phyloP scores from a whole-genome alignment of 2,329 filamentous ascomycete species.

The Fusarium torulosum region DNA sequence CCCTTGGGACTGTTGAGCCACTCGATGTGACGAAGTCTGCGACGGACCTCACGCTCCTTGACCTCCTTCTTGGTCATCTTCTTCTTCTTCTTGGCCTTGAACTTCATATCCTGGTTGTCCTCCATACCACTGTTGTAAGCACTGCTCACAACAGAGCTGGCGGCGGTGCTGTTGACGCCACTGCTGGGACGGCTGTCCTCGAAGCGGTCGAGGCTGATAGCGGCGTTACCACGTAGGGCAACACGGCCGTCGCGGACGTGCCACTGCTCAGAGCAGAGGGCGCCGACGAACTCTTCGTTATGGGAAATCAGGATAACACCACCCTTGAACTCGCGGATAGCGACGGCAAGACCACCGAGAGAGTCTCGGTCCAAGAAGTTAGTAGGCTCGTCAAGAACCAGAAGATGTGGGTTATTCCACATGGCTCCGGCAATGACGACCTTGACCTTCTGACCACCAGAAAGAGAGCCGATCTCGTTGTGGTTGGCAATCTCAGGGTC shows the following conservation, averaged over 20 bases:
- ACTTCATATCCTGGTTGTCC: slow-evolving; percentile 84
- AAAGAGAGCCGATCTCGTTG: slow-evolving; percentile 96
- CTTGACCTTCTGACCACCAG: slow-evolving; percentile 98
- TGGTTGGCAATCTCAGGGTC: slow-evolving; percentile 99
- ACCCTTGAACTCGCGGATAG: slow-evolving; percentile 97
- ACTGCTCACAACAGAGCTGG: slow-evolving; percentile 66
- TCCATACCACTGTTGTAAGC: slow-evolving; percentile 85
- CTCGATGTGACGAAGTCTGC: slow-evolving; percentile 86
- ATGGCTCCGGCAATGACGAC: slow-evolving; percentile 95
- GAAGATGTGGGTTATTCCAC: slow-evolving; percentile 99
- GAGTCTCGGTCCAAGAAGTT: slow-evolving; percentile 99
- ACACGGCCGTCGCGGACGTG: slow-evolving; percentile 90
- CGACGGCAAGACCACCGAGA: slow-evolving; percentile 94
- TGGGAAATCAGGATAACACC: slow-evolving; percentile 99
- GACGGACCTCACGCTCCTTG: slow-evolving; percentile 91
- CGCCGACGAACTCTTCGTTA: slow-evolving; percentile 98
- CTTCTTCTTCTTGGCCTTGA: slow-evolving; percentile 93
- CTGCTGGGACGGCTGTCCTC: slow-evolving; percentile 81
- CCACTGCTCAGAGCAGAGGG: slow-evolving; percentile 96
- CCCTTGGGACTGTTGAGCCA: slow-evolving; percentile 90
- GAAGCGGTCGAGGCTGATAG: slow-evolving; percentile 83
- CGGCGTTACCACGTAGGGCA: slow-evolving; percentile 82
- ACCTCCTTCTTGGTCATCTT: slow-evolving; percentile 97
- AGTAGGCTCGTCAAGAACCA: slow-evolving; percentile 97
- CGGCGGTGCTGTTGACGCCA: slow-evolving; percentile 66